Conservation (phyloP, 345 rosid species). For the Psidium friedrichsthalianum region DNA sequence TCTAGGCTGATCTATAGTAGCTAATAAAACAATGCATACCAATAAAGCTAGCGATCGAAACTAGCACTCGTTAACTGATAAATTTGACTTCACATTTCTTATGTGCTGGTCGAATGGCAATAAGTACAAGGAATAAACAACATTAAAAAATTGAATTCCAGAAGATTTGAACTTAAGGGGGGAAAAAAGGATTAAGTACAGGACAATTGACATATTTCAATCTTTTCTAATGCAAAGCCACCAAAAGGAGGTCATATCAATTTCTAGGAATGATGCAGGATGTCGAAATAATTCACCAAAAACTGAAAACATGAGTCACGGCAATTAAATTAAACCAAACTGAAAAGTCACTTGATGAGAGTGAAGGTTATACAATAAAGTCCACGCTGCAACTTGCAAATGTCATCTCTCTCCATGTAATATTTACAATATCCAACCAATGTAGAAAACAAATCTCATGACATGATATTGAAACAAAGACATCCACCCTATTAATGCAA, state of each 20-base stretch:
- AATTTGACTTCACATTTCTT: background rate
- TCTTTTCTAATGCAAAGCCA: background rate
- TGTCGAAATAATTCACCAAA: background rate
- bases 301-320: background rate
- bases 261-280: background rate
- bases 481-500: background rate
- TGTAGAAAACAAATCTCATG: background rate
- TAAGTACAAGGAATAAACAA: background rate
- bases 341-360: background rate
- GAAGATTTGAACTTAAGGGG: background rate
- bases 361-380: background rate
- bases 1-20: background rate
- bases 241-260: background rate
- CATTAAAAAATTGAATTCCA: background rate
- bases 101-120: background rate
- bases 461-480: background rate
- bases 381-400: background rate
- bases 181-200: background rate
- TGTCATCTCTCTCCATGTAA: background rate
- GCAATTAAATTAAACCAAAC: background rate
- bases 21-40: background rate
- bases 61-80: background rate
- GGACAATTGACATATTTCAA: background rate
- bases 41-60: background rate
- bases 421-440: background rate